Evolutionary conservation across 2,329 filamentous ascomycete species (phyloP).

Genomic region (Exophiala bonariae): DNA sequence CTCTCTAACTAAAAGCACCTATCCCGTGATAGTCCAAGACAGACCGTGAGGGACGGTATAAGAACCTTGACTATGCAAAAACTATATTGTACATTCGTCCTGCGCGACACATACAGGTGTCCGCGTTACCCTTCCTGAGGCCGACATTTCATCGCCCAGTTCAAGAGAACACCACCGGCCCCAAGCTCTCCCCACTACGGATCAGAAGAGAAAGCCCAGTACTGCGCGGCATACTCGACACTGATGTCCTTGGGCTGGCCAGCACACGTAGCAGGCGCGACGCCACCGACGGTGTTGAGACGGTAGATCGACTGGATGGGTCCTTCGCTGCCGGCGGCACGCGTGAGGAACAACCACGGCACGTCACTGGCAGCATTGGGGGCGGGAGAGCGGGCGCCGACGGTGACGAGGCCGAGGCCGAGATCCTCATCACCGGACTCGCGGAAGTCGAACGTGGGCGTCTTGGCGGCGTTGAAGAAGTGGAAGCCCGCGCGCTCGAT

Average conservation of each 20-base stretch:
- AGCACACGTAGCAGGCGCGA: conserved; percentile 69
- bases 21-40: too few relatives aligned
- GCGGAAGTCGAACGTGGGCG: conserved; percentile 78
- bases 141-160: too few relatives aligned
- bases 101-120: too few relatives aligned
- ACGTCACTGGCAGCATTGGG: conserved; percentile 67
- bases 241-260: conserved; percentile 64
- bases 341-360: conserved; percentile 71
- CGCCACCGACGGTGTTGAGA: conserved; percentile 78
- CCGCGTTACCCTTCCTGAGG: too few relatives aligned
- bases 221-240: conserved; percentile 81
- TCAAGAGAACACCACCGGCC: too few relatives aligned
- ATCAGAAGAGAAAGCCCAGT: conserved; percentile 54
- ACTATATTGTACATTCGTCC: too few relatives aligned
- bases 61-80: too few relatives aligned
- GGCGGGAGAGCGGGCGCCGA: conserved; percentile 60
- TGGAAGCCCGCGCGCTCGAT: conserved; percentile 71
- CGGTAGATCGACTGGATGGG: conserved; percentile 69
- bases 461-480: conserved; percentile 70
- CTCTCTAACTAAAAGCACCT: too few relatives aligned
- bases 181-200: too few relatives aligned
- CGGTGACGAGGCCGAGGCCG: conserved; percentile 62
- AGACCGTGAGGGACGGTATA: too few relatives aligned
- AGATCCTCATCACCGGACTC: conserved; percentile 42
- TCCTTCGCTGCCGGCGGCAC: conserved; percentile 55